Percentiles rank a stretch among this genome's conserved stretches.
These are phyloP conservation scores for Phytophthora megakarya DNA, from an alignment of 352 stramenopile species.

Conservation along the genomic window DNA sequence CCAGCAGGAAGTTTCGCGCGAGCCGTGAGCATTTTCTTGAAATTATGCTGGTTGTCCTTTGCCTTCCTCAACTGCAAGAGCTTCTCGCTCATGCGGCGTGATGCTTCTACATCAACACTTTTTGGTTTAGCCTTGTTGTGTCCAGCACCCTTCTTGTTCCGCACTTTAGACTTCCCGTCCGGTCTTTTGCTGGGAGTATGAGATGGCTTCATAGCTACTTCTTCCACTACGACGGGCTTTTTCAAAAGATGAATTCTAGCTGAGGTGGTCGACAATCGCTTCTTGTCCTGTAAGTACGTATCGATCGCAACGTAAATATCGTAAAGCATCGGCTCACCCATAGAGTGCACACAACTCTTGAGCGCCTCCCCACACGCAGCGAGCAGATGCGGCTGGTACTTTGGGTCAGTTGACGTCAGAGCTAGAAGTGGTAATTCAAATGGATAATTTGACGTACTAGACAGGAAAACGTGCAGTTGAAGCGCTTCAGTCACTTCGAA, in stretches of 20 bases:
- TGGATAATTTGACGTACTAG: conserved; percentile 63
- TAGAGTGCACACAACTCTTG: conserved; percentile 49
- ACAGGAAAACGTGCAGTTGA: conserved; percentile 62
- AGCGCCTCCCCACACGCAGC: conserved; percentile 51
- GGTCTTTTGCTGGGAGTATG: neutral
- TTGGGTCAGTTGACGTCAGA: conserved; percentile 45
- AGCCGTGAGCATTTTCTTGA: conserved; percentile 62
- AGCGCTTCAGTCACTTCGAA: conserved; percentile 57
- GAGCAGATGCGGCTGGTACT: conserved; percentile 50
- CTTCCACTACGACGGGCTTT: conserved; percentile 11
- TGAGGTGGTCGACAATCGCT: conserved; percentile 28
- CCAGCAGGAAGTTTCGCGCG: conserved; percentile 65
- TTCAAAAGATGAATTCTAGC: conserved; percentile 46
- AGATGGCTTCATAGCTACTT: conserved; percentile 7
- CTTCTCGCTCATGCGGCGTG: conserved; percentile 48
- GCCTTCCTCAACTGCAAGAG: conserved; percentile 46
- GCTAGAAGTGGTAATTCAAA: conserved; percentile 72
- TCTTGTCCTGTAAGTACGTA: conserved; percentile 46
- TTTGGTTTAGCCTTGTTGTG: conserved; percentile 28
- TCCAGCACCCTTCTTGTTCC: conserved; percentile 35
- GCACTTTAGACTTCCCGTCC: conserved; percentile 20
- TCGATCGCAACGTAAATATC: conserved; percentile 78
- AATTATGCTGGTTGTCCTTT: conserved; percentile 50
- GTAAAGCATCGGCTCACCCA: conserved; percentile 85
- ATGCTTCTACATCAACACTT: conserved; percentile 41